Evolutionary conservation across 305 asterid genomes (phyloP).

Genomic region (Fraxinus platypoda): DNA sequence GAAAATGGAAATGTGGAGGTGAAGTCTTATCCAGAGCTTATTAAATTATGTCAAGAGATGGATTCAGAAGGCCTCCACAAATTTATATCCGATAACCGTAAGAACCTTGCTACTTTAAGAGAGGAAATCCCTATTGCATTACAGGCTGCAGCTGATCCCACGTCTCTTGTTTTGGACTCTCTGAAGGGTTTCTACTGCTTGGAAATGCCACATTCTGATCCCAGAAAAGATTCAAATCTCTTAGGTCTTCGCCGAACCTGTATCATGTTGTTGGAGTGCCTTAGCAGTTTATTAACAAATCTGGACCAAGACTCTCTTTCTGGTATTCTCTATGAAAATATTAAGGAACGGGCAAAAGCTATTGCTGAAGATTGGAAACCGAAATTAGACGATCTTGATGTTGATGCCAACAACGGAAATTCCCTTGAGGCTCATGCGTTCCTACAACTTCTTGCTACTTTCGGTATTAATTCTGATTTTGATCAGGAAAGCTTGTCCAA

Average conservation of each 20-base stretch:
- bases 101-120: slow-evolving; percentile 73
- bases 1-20: slow-evolving; percentile 41
- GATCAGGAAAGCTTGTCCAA: slow-evolving; percentile 76
- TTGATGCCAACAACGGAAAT: slow-evolving; percentile 94
- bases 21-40: slow-evolving; percentile 78
- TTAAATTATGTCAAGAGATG: slow-evolving; percentile 83
- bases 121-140: slow-evolving; percentile 92
- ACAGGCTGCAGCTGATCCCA: slow-evolving; percentile 73
- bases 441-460: slow-evolving; percentile 88
- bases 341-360: slow-evolving; percentile 76
- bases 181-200: slow-evolving; percentile 80
- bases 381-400: slow-evolving; percentile 79
- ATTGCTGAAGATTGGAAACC: slow-evolving; percentile 98
- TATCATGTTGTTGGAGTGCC: slow-evolving; percentile 98
- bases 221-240: slow-evolving; percentile 79
- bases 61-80: slow-evolving; percentile 86
- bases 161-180: slow-evolving; percentile 74
- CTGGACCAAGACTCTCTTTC: slow-evolving; percentile 43
- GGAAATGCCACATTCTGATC: slow-evolving; percentile 56
- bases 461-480: slow-evolving; percentile 83
- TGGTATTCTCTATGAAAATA: slow-evolving; percentile 46
- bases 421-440: slow-evolving; percentile 99
- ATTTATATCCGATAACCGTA: slow-evolving; percentile 93
- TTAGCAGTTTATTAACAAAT: slow-evolving; percentile 51
- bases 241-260: slow-evolving; percentile 91